Base-by-base conservation (phyloP, 306 rosid species). In the Sindora glabra region DNA sequence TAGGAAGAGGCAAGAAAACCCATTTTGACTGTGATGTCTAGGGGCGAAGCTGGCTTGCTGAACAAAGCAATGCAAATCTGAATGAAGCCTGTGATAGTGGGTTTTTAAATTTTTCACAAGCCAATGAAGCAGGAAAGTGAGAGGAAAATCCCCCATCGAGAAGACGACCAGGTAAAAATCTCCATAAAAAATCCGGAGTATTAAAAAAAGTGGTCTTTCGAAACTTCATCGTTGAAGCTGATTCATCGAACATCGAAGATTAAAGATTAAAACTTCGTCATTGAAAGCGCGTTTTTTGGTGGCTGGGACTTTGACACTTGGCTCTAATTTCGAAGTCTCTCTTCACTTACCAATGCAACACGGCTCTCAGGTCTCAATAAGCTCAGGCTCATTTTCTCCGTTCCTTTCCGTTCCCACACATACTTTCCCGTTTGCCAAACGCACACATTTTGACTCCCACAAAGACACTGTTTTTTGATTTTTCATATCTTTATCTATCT, bases 261-360 rank as follows among this genome's bases (percentile, higher is more conserved):
- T 48, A 16, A 25, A 27, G 24, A 15, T 61, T 34, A 18, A 5
- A 25, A 16, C 22, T 47, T 40, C 32, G 3, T 19, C 41, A 24
- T n/a, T 34, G 42, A 76, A 82, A 82, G 77, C 90, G 86, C 83
- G 95, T 80, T 24, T 53, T 67, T 64, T 70, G 70, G 51, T 64
- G 8, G 36, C 37, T n/a, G n/a, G 36, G 17, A 53, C 46, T 26
- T 72, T 50, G 11, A 10, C 1, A 15, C 23, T 54, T 14, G 17
- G 23, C 38, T 64, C 18, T 13, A 39, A 5, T 59, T 33, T 18
- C 6, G 25, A 44, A 1, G 24, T 44, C 38, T 3, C 21, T 23
- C 25, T 12, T 30, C 52, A 30, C 52, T 14, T 45, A 19, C 29
- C 18, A n/a, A n/a, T n/a, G n/a, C n/a, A n/a, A n/a, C n/a, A n/a